Percentiles rank a stretch among this genome's conserved stretches.
phyloP scores from a whole-genome alignment of 106 monocot species.

The Dendrobium catenatum region DNA sequence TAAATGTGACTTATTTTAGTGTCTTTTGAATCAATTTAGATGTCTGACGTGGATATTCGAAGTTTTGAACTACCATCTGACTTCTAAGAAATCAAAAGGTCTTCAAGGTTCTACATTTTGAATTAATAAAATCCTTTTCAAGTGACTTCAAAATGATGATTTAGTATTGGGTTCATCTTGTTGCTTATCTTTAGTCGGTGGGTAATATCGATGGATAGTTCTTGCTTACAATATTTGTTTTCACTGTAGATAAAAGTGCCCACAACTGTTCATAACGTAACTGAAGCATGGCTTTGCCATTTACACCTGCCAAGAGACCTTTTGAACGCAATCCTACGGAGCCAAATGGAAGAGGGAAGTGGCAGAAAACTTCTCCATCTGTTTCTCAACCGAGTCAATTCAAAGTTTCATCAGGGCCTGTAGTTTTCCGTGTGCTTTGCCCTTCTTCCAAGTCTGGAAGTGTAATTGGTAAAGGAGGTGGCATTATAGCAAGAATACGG shows the following conservation, averaged over 20 bases:
- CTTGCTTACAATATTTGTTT: not conserved
- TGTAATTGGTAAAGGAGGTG: conserved; percentile 90
- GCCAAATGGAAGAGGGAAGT: conserved; percentile 53
- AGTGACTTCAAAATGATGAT: not conserved
- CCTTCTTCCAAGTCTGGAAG: conserved; percentile 72
- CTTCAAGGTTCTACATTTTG: not conserved
- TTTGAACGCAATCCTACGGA: conserved; percentile 41
- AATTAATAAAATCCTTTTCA: not conserved
- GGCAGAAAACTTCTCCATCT: conserved; percentile 48
- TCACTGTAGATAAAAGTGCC: not conserved
- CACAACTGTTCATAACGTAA: not conserved
- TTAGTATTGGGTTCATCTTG: not conserved
- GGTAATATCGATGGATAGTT: not conserved
- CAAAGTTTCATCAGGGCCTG: conserved; percentile 27
- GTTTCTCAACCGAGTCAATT: conserved; percentile 19
- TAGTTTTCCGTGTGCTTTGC: conserved; percentile 67
- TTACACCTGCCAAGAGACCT: conserved; percentile 58
- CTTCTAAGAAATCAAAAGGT: not conserved
- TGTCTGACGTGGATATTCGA: not conserved
- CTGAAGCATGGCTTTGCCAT: conserved; percentile 39
- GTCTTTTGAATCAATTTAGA: not conserved
- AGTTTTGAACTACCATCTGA: not conserved
- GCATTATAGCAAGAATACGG: conserved; percentile 72
- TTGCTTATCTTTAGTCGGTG: not conserved
- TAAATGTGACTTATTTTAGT: not conserved